Conservation (phyloP, 176 grass and related monocot genomes). For the Bothriochloa decipiens region DNA sequence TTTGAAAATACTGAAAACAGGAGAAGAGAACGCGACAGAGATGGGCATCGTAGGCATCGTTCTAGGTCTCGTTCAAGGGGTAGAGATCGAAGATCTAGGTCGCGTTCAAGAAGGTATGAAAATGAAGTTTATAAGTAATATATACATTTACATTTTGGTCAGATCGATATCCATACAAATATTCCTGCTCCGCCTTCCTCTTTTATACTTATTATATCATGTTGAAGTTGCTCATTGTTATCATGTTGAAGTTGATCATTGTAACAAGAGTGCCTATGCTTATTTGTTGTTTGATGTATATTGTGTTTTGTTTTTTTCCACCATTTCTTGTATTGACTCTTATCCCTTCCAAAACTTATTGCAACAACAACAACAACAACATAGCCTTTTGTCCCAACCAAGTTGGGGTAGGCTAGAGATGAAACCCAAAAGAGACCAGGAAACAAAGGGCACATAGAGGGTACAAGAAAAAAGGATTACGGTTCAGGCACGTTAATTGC, state of each 20-base stretch:
- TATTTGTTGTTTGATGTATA: not conserved
- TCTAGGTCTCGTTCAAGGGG: constrained; percentile 71
- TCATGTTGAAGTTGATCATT: constrained; percentile 2
- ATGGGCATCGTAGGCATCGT: constrained; percentile 66
- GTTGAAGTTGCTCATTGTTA: too few relatives aligned
- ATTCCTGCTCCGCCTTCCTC: not conserved
- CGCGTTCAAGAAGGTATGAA: constrained; percentile 74
- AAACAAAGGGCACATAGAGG: too few relatives aligned
- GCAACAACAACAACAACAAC: too few relatives aligned
- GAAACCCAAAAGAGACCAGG: too few relatives aligned
- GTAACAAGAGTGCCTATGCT: not conserved
- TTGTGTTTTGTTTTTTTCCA: not conserved
- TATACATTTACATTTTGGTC: constrained; percentile 30
- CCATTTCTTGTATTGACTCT: not conserved
- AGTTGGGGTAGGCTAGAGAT: too few relatives aligned
- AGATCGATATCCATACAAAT: not conserved
- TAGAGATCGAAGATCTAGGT: constrained; percentile 69
- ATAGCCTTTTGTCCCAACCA: too few relatives aligned
- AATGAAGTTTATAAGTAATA: not conserved
- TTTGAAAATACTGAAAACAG: constrained; percentile 37
- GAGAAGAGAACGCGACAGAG: constrained; percentile 76
- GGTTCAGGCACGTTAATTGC: too few relatives aligned
- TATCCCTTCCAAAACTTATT: not conserved
- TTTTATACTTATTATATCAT: constrained; percentile 5
- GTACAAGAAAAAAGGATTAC: too few relatives aligned